Percentiles rank a stretch among this genome's conserved stretches.
phyloP scores from a whole-genome alignment of 164 flowering plant species.

The Piper longum region DNA sequence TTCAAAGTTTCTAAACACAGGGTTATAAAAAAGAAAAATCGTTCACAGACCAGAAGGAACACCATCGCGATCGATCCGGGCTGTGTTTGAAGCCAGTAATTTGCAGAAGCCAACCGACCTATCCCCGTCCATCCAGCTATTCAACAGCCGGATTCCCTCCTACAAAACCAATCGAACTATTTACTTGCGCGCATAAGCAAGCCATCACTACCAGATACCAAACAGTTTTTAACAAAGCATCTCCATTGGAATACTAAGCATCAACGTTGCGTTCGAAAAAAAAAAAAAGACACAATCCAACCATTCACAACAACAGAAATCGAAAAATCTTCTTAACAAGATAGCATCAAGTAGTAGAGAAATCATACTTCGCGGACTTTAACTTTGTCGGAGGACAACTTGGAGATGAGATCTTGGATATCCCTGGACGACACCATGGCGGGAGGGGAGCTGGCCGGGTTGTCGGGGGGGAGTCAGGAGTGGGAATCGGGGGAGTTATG shows the following conservation, averaged over 20 bases:
- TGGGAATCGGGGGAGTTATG: too few species aligned
- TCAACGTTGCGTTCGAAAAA: neutral
- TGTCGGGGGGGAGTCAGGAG: too few species aligned
- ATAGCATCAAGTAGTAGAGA: neutral
- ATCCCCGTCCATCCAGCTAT: conserved; percentile 74
- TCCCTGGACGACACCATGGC: conserved; percentile 38
- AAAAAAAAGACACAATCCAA: neutral
- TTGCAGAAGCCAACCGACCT: conserved; percentile 45
- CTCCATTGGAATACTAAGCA: neutral
- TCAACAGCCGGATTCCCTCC: conserved; percentile 87
- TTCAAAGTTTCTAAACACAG: too few species aligned
- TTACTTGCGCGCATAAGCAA: too few species aligned
- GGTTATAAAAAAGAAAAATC: too few species aligned
- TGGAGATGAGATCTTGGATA: conserved; percentile 57
- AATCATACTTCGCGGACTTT: conserved; percentile 63
- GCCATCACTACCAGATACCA: neutral
- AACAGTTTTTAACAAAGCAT: neutral
- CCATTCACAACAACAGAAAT: neutral
- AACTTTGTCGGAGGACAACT: conserved; percentile 79
- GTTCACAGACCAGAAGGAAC: conserved; percentile 45
- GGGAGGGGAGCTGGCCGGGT: too few species aligned
- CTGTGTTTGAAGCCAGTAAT: conserved; percentile 44
- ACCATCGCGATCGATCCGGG: conserved; percentile 41
- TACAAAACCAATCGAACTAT: conserved; percentile 8
- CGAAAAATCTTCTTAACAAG: neutral